These are phyloP conservation scores for Suillus paluster DNA, from an alignment of 768 basidiomycete genomes.

Conservation along the genomic window DNA sequence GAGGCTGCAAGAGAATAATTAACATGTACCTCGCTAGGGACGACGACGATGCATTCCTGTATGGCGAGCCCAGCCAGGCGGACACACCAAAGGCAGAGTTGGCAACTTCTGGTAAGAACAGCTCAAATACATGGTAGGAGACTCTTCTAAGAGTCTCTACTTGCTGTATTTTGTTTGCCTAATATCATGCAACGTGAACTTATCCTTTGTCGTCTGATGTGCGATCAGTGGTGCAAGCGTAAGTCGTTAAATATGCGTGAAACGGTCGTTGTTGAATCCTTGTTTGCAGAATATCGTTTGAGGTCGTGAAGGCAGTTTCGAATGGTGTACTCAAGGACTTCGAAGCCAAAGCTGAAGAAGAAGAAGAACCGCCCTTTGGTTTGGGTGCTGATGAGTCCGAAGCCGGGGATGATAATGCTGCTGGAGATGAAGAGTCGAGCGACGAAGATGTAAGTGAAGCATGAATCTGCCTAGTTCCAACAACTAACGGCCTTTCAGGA, in stretches of 20 bases:
- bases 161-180: constrained; percentile 37
- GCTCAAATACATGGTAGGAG: constrained; percentile 28
- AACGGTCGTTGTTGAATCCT: constrained; percentile 24
- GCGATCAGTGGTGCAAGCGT: constrained; percentile 63
- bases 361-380: constrained; percentile 36
- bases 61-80: constrained; percentile 54
- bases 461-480: constrained; percentile 5
- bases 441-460: constrained; percentile 49
- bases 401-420: constrained; percentile 43
- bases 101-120: constrained; percentile 52
- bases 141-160: constrained; percentile 32
- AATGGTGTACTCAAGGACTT: constrained; percentile 56
- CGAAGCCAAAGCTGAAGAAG: constrained; percentile 49
- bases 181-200: constrained; percentile 48
- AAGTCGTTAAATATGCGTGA: constrained; percentile 47
- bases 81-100: constrained; percentile 36
- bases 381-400: constrained; percentile 24
- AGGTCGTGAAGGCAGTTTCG: constrained; percentile 43
- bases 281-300: constrained; percentile 43
- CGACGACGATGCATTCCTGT: constrained; percentile 83
- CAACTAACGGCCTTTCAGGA: constrained; percentile 50
- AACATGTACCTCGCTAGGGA: constrained; percentile 50
- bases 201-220: constrained; percentile 41
- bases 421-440: constrained; percentile 47
- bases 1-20: constrained; percentile 22